These are phyloP conservation scores for Talaromyces sp. DNA, from an alignment of 2,329 filamentous ascomycete genomes.

Conservation along the genomic window DNA sequence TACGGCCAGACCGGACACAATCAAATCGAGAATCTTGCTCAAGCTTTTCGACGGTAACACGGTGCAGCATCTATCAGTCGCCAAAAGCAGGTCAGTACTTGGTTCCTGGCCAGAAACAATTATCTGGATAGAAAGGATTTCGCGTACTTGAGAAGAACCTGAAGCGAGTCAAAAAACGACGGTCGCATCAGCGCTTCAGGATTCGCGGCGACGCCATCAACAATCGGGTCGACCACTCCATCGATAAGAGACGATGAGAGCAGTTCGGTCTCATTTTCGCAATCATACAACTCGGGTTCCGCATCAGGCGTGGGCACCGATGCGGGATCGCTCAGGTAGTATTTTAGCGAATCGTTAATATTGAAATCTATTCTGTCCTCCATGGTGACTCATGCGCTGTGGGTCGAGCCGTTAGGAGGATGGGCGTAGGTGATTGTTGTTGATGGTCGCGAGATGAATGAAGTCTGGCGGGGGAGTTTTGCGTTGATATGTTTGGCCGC, in stretches of 20 bases:
- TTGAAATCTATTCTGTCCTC: constrained; percentile 71
- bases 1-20: constrained; percentile 77
- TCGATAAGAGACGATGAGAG: constrained; percentile 76
- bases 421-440: constrained; percentile 9
- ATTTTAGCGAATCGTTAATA: constrained; percentile 92
- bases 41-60: constrained; percentile 74
- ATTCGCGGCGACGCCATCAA: constrained; percentile 86
- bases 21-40: constrained; percentile 87
- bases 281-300: constrained; percentile 75
- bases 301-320: constrained; percentile 81
- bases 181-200: constrained; percentile 79
- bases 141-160: constrained; percentile 96
- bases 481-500: constrained; percentile 9
- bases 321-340: constrained; percentile 89
- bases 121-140: constrained; percentile 36
- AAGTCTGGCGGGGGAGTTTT: constrained; percentile 8
- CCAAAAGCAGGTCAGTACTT: constrained; percentile 58
- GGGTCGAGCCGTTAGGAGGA: constrained; percentile 9
- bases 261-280: constrained; percentile 84
- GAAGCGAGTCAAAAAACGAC: constrained; percentile 81
- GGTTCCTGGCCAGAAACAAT: constrained; percentile 31
- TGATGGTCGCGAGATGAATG: not conserved
- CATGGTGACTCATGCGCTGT: constrained; percentile 49
- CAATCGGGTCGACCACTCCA: constrained; percentile 79
- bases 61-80: constrained; percentile 69